Conservation (phyloP, 2,329 filamentous ascomycete species). For the Aspergillus aculeatus region DNA sequence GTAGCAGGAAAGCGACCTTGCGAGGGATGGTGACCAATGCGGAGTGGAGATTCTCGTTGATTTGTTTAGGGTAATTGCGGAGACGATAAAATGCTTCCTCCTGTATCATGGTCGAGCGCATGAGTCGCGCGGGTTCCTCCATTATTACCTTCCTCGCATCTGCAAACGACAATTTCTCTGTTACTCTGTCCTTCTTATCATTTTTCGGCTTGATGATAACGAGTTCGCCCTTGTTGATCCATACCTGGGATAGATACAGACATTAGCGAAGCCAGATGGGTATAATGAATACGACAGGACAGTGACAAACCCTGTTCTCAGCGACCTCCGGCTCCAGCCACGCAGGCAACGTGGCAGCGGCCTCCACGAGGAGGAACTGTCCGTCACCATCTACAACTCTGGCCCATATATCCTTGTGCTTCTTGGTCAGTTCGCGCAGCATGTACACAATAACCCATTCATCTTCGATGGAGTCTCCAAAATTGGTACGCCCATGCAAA, state of each 20-base stretch:
- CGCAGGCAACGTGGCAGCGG: conserved; percentile 78
- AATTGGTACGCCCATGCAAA: conserved; percentile 76
- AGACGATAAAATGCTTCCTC: conserved; percentile 88
- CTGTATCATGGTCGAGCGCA: conserved; percentile 74
- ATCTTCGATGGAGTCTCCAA: conserved; percentile 91
- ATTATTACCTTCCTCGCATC: conserved; percentile 65
- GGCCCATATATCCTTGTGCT: conserved; percentile 74
- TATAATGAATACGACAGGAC: background rate
- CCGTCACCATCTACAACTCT: conserved; percentile 84
- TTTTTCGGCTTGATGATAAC: conserved; percentile 63
- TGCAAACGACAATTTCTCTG: conserved; percentile 56
- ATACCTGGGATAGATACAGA: conserved; percentile 56
- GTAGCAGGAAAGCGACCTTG: conserved; percentile 75
- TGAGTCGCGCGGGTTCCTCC: conserved; percentile 56
- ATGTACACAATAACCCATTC: conserved; percentile 97
- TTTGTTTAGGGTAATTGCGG: conserved; percentile 76
- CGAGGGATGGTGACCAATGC: conserved; percentile 73
- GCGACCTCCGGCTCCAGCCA: conserved; percentile 94
- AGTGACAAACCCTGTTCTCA: conserved; percentile 62
- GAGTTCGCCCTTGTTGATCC: conserved; percentile 78
- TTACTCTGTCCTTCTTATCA: conserved; percentile 45
- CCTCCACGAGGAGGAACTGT: conserved; percentile 92
- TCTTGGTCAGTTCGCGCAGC: conserved; percentile 73
- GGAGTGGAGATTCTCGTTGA: conserved; percentile 72
- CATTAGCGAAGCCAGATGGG: background rate